Base-by-base conservation (phyloP, 192 early-diverging fungal genomes). In the Kickxella alabastrina region DNA sequence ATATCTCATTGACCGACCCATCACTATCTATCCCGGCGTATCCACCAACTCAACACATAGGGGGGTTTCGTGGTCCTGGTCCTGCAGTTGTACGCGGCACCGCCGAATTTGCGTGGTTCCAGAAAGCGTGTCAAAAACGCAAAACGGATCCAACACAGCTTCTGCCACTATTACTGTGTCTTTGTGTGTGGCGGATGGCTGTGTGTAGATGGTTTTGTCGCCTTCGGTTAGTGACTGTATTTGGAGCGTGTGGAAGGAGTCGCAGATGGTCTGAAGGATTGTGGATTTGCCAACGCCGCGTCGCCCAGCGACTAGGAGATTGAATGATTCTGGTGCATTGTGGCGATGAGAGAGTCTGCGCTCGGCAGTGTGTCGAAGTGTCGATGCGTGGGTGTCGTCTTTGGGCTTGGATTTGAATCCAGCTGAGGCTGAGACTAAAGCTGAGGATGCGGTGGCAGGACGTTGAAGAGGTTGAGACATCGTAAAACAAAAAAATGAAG, bases 221-320 rank as follows among this genome's bases (percentile, higher is more conserved):
- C 59, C 59, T 9, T 67, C 64, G 10, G n/a, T 37, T n/a, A 75
- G 44, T 0, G 48, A 46, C n/a, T 60, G 38, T 12, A 75, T 52
- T 10, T 44, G 52, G 23, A 75, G 43, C 28, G 43, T 28, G 25
- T 45, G 52, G 36, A 75, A 57, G n/a, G 83, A 81, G 44, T 81
- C 82, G 38, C 82, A 82, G 18, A 90, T 35, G 1, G 81, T 80
- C 52, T 91, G 88, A 4, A 91, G 51, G 26, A 91, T 68, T 7
- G 82, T 85, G 0, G 88, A 91, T 49, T 91, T 91, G 19, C 88
- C 88, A 1, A 88, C 87, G 10, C 72, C 72, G 18, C 60, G 53
- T 10, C 49, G 50, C 5, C 72, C 72, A 14, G 45, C 72, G 9
- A 75, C 65, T 53, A 75, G 54, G 14, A 68, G 26, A 43, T 75